These are phyloP conservation scores for Camellia sinensis DNA, from an alignment of 148 eudicot genomes.

Conservation along the genomic window DNA sequence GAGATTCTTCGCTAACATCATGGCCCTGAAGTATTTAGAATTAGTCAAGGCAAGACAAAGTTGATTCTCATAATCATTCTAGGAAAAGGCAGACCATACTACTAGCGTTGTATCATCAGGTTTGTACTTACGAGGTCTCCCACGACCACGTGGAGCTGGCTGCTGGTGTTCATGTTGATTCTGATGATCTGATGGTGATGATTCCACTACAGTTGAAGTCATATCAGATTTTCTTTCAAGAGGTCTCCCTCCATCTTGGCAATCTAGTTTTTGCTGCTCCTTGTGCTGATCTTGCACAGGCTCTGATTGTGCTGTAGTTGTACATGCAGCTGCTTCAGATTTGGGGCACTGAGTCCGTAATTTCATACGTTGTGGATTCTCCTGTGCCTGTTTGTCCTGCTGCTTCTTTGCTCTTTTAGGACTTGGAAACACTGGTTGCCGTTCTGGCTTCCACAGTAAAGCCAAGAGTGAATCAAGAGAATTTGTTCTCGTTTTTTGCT, in stretches of 20 bases:
- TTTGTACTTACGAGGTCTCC: background rate
- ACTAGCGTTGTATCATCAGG: background rate
- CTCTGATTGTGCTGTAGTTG: conserved; percentile 1
- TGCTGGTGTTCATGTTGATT: background rate
- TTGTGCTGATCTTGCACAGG: background rate
- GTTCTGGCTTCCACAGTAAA: background rate
- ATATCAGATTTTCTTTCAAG: background rate
- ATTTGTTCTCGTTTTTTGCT: background rate
- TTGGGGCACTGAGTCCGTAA: background rate
- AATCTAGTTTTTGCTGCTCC: background rate
- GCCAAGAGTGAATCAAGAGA: conserved; percentile 1
- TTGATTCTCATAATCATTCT: too few species aligned
- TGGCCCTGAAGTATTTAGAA: too few species aligned
- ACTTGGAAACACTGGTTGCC: background rate
- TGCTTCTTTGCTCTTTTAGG: background rate
- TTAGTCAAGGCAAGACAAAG: too few species aligned
- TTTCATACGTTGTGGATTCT: background rate
- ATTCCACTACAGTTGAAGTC: background rate
- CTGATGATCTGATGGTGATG: background rate
- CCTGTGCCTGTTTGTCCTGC: background rate
- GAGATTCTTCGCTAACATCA: too few species aligned
- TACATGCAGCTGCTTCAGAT: background rate
- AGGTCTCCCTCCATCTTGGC: background rate
- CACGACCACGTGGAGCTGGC: background rate
- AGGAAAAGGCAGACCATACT: background rate